Evolutionary conservation across 176 grass and related monocot species (phyloP).

Genomic region (Miscanthus lutarioriparius): DNA sequence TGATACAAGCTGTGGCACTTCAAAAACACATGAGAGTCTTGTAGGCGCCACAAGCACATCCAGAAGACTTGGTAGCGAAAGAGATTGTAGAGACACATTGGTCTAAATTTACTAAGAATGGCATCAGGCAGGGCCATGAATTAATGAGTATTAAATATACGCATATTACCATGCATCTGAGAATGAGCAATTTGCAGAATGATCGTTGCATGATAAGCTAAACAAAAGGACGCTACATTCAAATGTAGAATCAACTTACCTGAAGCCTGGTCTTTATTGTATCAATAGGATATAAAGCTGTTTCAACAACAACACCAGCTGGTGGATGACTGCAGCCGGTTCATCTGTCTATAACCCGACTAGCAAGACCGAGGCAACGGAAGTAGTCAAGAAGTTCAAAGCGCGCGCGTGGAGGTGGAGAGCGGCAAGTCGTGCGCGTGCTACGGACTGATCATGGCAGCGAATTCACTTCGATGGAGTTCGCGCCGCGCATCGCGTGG

Average conservation of each 20-base stretch:
- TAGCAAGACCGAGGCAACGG: too few relatives aligned
- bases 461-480: too few relatives aligned
- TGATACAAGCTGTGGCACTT: background rate
- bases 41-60: background rate
- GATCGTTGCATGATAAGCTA: background rate
- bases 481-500: too few relatives aligned
- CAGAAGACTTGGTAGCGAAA: background rate
- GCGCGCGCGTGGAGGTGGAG: too few relatives aligned
- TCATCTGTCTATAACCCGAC: too few relatives aligned
- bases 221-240: background rate
- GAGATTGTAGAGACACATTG: background rate
- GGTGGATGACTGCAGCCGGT: too few relatives aligned
- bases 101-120: background rate
- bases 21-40: background rate
- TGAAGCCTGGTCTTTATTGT: constrained; percentile 26
- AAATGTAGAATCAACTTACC: background rate
- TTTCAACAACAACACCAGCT: constrained; percentile 19
- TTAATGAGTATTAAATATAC: background rate
- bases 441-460: too few relatives aligned
- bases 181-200: background rate
- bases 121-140: background rate
- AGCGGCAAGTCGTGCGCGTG: too few relatives aligned
- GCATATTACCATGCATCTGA: background rate
- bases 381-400: too few relatives aligned
- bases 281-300: constrained; percentile 16